Evolutionary conservation across 2,329 filamentous ascomycete species (phyloP), one percentile per base, ranked within the genome.

Genomic region (Bretziella fagacearum): DNA sequence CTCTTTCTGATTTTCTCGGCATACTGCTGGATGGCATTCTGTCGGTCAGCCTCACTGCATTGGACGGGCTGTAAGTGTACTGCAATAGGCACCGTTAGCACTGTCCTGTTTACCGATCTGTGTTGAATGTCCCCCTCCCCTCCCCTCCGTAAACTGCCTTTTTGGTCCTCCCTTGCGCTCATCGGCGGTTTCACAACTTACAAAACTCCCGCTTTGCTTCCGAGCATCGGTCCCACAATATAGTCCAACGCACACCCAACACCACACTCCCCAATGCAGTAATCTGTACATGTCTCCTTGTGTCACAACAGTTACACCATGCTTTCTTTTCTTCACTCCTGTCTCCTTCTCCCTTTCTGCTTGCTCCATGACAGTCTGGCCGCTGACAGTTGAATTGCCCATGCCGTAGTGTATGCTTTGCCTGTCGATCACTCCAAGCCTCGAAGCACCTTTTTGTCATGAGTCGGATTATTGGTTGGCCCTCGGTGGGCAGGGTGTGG

Each of bases 361-460:
- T 17, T 11, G 26, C n/a, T 7, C 41, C 41, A 4, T 17, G 22
- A 22, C 41, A 44, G 17, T 6, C 18, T 8, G 5, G 8, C 6
- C 10, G 7, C 10, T 32, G 15, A 20, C 41, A 44, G 26, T 27
- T 29, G 17, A 44, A 29, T 13, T 44, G 41, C 4, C 22, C 22
- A 11, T 44, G 41, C 10, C 25, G 15, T 22, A 22, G 10, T n/a
- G 41, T 32, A n/a, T 15, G 41, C 11, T 11, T 25, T n/a, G n/a
- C 23, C 25, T 32, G 26, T 13, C 29, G 26, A 7, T 4, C 4
- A 17, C 25, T 22, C 41, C 41, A 44, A 13, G 22, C 17, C 5
- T 32, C 5, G 29, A 44, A 44, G 41, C 41, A 44, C 6, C 13
- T 18, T 18, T 22, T 25, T 18, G 26, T 32, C 41, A 44, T 44